Base-by-base conservation (phyloP, 352 stramenopile genomes). In the Pythium rhizo-oryzae region DNA sequence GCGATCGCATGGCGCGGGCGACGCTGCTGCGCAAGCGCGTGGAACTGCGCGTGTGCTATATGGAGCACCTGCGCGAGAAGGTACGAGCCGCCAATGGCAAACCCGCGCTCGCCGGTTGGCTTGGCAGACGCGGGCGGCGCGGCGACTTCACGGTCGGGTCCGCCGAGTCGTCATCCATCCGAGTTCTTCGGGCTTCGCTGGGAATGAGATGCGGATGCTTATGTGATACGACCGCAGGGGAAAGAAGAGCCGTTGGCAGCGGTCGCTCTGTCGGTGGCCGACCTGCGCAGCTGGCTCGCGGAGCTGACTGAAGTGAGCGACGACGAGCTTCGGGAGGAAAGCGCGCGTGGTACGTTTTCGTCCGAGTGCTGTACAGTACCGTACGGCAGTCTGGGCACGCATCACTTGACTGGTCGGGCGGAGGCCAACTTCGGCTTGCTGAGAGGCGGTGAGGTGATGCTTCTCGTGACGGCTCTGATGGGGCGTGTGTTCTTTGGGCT, bases 41-140 rank as follows among this genome's bases (percentile, higher is more conserved):
- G 54, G 67, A 74, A 47, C 39, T 74, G 49, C 67, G 67, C 12
- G 61, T 66, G 39, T 35, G 43, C 24, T 66, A 63, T 39, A 74
- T 74, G 67, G 67, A 74, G 56, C 5, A 25, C 43, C 56, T 74
- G 13, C 46, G 39, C 21, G 61, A 59, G 4, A 50, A 61, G 37
- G 67, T 74, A 51, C 18, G 33, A 23, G 2, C 28, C 53, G n/a
- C 56, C 11, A 11, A 39, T 39, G 33, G n/a, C n/a, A n/a, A n/a
- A n/a, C n/a, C n/a, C n/a, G n/a, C n/a, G 5, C 33, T 39, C 33
- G 5, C 6, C 33, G 5, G 33, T 39, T 39, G 33, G 33, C 6
- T 39, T 39, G 33, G 33, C 33, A 11, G 33, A 39, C 11, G 6
- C 33, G 39, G 39, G 39, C 12, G 39, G n/a, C n/a, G n/a, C n/a